Evolutionary conservation across 192 early-diverging fungal genomes (phyloP), one percentile per base, ranked within the genome.

Genomic region (Backusella macrospora): DNA sequence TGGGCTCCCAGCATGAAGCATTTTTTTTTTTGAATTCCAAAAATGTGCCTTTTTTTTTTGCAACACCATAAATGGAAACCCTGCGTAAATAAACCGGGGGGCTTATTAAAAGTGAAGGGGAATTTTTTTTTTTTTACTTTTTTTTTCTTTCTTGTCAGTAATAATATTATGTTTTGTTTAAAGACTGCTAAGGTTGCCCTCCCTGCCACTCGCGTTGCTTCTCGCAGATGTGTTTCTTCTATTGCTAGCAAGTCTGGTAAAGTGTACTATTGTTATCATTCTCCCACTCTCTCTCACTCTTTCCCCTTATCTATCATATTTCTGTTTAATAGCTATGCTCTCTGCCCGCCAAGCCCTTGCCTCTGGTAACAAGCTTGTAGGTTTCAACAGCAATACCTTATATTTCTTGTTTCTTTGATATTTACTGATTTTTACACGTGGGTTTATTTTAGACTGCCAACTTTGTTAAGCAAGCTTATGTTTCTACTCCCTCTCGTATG

Each of bases 161-260:
- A 34, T 34, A 34, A 34, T 34, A 46, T 68, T 68, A 81, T 81
- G 80, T 81, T 81, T 46, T 73, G 73, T 68, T 73, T 81, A 64
- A 77, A 78, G 73, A 81, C 80, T 64, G 72, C 80, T 29, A 81
- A 77, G 68, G 72, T 73, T 67, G 73, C 44, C 59, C 63, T 78
- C 40, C 80, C 80, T 64, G 80, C 75, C 18, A 72, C 70, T 21
- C 76, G 80, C 15, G 65, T 77, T 47, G 80, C 80, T 62, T 74
- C 70, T 70, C 75, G 76, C 39, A 73, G 75, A 29, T 78, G 76
- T 43, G 75, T 67, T 21, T 72, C 76, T 43, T 66, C 66, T 67
- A 52, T 70, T n/a, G 70, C 73, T 39, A 74, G 76, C 55, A 70
- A 73, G 64, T 67, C 67, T 39, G 69, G 76, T 77, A 74, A 72